Evolutionary conservation across 352 stramenopile species (phyloP).

Genomic region (Pythium plurisporium): DNA sequence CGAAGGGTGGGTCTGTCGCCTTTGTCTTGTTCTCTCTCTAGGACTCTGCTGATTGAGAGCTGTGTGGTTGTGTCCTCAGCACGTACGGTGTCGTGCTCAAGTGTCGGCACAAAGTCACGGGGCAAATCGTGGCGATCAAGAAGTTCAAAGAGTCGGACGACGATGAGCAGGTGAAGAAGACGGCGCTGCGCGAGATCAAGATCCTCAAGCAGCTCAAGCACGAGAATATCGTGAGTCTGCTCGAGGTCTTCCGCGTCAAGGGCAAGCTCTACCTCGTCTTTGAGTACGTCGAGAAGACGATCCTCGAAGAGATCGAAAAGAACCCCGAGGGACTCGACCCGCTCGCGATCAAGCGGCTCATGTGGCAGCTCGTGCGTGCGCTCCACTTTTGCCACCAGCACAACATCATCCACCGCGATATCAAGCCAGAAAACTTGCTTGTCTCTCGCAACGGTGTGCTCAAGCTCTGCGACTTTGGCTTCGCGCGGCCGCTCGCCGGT

Average conservation of each 20-base stretch:
- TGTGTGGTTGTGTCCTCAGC: conserved; percentile 24
- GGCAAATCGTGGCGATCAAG: conserved; percentile 89
- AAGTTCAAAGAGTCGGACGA: conserved; percentile 90
- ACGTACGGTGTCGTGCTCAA: conserved; percentile 88
- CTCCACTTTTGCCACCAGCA: conserved; percentile 94
- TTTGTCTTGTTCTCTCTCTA: neutral
- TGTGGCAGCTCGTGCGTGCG: conserved; percentile 79
- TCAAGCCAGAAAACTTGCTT: conserved; percentile 94
- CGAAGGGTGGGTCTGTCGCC: conserved; percentile 56
- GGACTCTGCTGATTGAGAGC: neutral
- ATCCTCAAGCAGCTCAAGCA: conserved; percentile 85
- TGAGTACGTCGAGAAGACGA: conserved; percentile 86
- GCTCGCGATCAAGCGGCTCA: conserved; percentile 62
- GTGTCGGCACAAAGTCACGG: conserved; percentile 74
- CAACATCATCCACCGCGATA: conserved; percentile 94
- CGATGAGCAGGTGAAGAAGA: conserved; percentile 89
- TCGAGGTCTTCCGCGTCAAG: conserved; percentile 85
- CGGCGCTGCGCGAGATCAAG: conserved; percentile 77
- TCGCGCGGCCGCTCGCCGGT: conserved; percentile 60
- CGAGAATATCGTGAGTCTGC: conserved; percentile 84
- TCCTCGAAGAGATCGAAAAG: conserved; percentile 88
- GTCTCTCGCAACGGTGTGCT: conserved; percentile 91
- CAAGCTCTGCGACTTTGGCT: conserved; percentile 92
- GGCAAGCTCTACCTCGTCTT: conserved; percentile 85
- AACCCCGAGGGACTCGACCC: conserved; percentile 75